A percentile compares a stretch with the other conserved stretches of the same genome.
Conservation (phyloP, 495 filamentous ascomycete genomes). For the Delitschia confertaspora region DNA sequence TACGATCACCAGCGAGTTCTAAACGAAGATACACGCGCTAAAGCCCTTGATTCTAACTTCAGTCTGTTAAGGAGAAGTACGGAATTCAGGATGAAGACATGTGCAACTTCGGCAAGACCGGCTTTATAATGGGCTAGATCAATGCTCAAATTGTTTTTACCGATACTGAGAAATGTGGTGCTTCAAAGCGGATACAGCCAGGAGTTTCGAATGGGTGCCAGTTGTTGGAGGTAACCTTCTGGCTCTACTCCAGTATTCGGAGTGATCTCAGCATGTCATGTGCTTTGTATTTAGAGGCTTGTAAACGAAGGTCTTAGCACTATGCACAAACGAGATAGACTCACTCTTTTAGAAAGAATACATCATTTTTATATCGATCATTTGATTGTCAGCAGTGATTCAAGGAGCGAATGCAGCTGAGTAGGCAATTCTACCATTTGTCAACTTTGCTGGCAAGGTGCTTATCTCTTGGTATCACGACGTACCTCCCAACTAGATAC, state of each 20-base stretch:
- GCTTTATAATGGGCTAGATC: slow-evolving; percentile 36
- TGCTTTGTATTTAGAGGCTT: too few relatives aligned
- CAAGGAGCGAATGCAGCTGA: slow-evolving; percentile 21
- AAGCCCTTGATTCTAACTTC: slow-evolving; percentile 8
- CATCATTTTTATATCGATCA: too few relatives aligned
- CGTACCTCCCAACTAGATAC: slow-evolving; percentile 26
- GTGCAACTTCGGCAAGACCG: slow-evolving; percentile 43
- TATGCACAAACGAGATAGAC: too few relatives aligned
- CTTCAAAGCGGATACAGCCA: slow-evolving; percentile 29
- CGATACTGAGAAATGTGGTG: slow-evolving; percentile 18
- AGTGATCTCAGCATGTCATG: too few relatives aligned
- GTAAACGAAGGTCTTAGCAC: too few relatives aligned
- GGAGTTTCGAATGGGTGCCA: slow-evolving; percentile 39
- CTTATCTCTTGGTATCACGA: slow-evolving; percentile 32
- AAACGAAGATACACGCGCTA: slow-evolving; percentile 26
- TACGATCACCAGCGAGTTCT: slow-evolving; percentile 17
- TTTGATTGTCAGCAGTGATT: too few relatives aligned
- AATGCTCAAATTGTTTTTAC: slow-evolving; percentile 9
- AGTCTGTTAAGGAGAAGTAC: slow-evolving; percentile 16
- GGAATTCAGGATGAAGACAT: slow-evolving; percentile 37
- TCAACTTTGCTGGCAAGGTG: slow-evolving; percentile 28
- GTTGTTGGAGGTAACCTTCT: too few relatives aligned
- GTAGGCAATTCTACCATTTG: slow-evolving; percentile 16
- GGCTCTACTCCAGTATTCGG: too few relatives aligned
- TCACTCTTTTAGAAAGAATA: too few relatives aligned